phyloP scores from a whole-genome alignment of 306 rosid genomes.

The Rosa rugosa region DNA sequence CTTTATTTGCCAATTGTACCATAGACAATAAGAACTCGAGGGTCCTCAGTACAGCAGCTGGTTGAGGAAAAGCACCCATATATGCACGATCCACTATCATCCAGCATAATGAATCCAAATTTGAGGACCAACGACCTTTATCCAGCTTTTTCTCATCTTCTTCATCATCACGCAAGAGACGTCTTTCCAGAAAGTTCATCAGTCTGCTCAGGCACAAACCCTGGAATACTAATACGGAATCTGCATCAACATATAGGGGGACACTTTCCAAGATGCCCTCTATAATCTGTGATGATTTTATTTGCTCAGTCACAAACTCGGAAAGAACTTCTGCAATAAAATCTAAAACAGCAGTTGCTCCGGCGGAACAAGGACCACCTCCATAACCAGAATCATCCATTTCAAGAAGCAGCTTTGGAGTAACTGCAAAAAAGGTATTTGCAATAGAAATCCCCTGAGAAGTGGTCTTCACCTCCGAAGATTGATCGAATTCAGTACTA shows the following conservation, averaged over 20 bases:
- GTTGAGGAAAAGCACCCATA: slow-evolving; percentile 99
- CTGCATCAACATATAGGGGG: slow-evolving; percentile 73
- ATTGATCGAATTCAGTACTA: slow-evolving; percentile 55
- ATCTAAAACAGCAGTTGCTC: slow-evolving; percentile 94
- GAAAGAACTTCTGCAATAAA: slow-evolving; percentile 97
- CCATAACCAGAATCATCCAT: slow-evolving; percentile 93
- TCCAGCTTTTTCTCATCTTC: slow-evolving; percentile 94
- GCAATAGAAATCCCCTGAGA: slow-evolving; percentile 63
- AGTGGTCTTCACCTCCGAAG: slow-evolving; percentile 62
- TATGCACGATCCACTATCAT: slow-evolving; percentile 95
- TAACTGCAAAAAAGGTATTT: slow-evolving; percentile 59
- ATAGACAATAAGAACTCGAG: slow-evolving; percentile 94
- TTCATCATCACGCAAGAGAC: slow-evolving; percentile 96
- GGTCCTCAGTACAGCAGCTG: slow-evolving; percentile 78
- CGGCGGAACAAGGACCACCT: slow-evolving; percentile 99
- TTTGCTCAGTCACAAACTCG: slow-evolving; percentile 86
- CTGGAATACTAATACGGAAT: slow-evolving; percentile 87
- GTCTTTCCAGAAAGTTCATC: slow-evolving; percentile 96
- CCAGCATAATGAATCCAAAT: slow-evolving; percentile 94
- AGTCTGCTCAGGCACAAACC: slow-evolving; percentile 91
- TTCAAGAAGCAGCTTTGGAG: slow-evolving; percentile 84
- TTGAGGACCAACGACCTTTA: slow-evolving; percentile 90
- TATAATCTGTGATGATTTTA: slow-evolving; percentile 71
- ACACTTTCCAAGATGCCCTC: slow-evolving; percentile 90
- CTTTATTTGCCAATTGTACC: slow-evolving; percentile 96